Percentiles rank a stretch among this genome's conserved stretches.
Conservation (phyloP, 441 rosid genomes). For the Adansonia grandidieri region DNA sequence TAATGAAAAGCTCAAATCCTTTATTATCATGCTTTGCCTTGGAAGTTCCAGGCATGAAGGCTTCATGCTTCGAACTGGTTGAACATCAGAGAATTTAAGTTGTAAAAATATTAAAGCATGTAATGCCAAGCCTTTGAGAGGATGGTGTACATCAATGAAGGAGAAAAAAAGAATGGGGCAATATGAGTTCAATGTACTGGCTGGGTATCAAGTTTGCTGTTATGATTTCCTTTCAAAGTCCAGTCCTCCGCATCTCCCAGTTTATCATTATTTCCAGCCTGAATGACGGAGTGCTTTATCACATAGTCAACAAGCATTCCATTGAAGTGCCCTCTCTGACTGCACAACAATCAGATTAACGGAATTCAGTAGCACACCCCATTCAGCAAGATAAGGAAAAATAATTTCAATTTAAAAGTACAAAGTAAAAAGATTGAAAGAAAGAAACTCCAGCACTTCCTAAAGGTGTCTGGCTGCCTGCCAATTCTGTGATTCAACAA, state of each 20-base stretch:
- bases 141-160: not conserved
- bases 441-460: not conserved
- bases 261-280: not conserved
- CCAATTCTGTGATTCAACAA: not conserved
- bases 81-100: not conserved
- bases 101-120: not conserved
- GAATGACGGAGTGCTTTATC: conserved; percentile 1
- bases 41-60: conserved; percentile 5
- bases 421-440: not conserved
- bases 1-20: conserved; percentile 10
- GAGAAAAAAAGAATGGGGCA: not conserved
- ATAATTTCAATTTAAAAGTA: not conserved
- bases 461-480: not conserved
- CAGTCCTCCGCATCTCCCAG: not conserved
- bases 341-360: not conserved
- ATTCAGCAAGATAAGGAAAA: not conserved
- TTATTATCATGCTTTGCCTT: not conserved
- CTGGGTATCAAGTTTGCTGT: not conserved
- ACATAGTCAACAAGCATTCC: not conserved
- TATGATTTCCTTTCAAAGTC: conserved; percentile 6
- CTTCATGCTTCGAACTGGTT: conserved; percentile 11
- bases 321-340: not conserved
- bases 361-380: not conserved
- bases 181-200: not conserved
- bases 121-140: not conserved